phyloP scores from a whole-genome alignment of 495 filamentous ascomycete genomes.

The Neurospora sp. region DNA sequence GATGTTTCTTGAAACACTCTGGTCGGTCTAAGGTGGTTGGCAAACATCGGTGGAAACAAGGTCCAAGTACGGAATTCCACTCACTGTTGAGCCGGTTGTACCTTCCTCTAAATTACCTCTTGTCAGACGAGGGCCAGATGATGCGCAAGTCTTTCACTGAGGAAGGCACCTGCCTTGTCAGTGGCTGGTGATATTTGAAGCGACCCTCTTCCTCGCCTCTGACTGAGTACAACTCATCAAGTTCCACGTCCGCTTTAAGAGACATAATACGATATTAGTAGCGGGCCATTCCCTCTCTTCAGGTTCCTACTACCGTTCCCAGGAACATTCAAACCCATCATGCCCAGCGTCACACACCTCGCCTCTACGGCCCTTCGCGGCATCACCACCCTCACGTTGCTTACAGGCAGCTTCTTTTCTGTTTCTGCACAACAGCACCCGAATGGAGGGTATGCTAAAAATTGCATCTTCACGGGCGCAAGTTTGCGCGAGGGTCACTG shows the following conservation, averaged over 20 bases:
- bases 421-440: neutral
- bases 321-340: neutral
- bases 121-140: neutral
- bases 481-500: conserved; percentile 10
- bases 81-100: neutral
- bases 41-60: neutral
- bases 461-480: conserved; percentile 6
- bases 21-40: neutral
- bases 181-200: neutral
- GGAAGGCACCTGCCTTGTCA: neutral
- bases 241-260: neutral
- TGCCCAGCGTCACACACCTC: neutral
- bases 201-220: neutral
- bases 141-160: neutral
- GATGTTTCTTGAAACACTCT: neutral
- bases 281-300: neutral
- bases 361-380: neutral
- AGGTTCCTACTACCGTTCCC: neutral
- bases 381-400: neutral
- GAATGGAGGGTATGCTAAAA: conserved; percentile 3
- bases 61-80: neutral
- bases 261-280: neutral
- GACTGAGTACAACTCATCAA: neutral
- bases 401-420: neutral
- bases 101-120: neutral